These are phyloP conservation scores for Eragrostis nindensis DNA, from an alignment of 176 grass and related monocot species.

Conservation along the genomic window DNA sequence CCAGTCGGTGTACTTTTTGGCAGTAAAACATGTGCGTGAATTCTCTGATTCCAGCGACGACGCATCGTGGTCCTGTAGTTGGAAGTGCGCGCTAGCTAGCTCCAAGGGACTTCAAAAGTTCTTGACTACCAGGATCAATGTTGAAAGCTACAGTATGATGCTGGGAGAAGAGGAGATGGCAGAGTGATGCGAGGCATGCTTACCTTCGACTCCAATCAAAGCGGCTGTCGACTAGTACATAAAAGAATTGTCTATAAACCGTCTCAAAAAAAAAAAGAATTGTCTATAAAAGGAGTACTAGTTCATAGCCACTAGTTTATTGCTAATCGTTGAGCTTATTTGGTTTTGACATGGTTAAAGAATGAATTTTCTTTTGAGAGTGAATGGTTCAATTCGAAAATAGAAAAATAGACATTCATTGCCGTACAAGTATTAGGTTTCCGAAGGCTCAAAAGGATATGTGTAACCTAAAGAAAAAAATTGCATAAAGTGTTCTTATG, in stretches of 20 bases:
- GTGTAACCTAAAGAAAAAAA: neutral
- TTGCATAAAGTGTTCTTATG: too few relatives aligned
- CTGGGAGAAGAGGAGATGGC: neutral
- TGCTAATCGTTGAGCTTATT: neutral
- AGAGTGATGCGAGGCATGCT: slow-evolving; percentile 22
- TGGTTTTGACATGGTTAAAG: neutral
- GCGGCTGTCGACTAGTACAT: neutral
- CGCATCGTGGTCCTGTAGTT: neutral
- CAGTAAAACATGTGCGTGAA: slow-evolving; percentile 19
- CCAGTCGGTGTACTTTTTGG: slow-evolving; percentile 27
- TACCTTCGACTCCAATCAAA: slow-evolving; percentile 46
- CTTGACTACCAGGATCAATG: too few relatives aligned
- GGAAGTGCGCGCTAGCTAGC: neutral
- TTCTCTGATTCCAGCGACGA: slow-evolving; percentile 20
- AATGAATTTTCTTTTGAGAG: neutral
- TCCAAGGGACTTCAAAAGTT: neutral
- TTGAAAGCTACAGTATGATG: neutral
- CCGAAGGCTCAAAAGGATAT: neutral
- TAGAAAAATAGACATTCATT: neutral
- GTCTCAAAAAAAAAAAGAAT: too few relatives aligned
- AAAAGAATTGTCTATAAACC: too few relatives aligned
- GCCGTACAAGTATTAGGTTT: neutral
- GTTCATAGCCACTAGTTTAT: neutral
- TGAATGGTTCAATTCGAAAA: neutral
- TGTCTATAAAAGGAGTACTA: too few relatives aligned